Conservation (phyloP, 345 rosid species). For the Gossypium sturtianum region DNA sequence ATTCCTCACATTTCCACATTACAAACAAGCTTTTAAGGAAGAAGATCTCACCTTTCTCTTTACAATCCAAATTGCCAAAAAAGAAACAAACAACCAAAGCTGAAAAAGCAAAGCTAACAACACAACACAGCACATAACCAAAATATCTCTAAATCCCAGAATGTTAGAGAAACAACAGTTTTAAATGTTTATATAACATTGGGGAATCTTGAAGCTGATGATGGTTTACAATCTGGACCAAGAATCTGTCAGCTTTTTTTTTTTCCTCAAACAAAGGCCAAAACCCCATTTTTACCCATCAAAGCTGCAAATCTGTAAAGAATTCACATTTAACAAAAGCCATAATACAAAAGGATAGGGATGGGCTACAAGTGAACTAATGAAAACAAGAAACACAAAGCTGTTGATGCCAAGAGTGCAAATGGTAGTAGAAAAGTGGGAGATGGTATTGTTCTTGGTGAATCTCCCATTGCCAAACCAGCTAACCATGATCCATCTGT, state of each 20-base stretch:
- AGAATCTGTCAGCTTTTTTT: constrained; percentile 36
- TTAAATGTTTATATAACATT: constrained; percentile 1
- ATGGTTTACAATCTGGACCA: constrained; percentile 23
- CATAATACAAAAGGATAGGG: not conserved
- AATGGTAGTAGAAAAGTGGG: constrained; percentile 16
- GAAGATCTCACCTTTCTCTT: not conserved
- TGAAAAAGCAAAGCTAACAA: constrained; percentile 3
- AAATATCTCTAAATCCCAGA: not conserved
- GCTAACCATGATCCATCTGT: constrained; percentile 86
- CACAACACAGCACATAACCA: too few relatives aligned
- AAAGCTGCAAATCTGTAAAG: constrained; percentile 24
- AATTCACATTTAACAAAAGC: constrained; percentile 25
- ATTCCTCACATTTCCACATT: constrained; percentile 9
- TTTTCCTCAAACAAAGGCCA: constrained; percentile 8
- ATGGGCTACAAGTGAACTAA: constrained; percentile 26
- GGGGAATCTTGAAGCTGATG: constrained; percentile 18
- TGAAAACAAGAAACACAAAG: constrained; percentile 15
- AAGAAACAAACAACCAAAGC: not conserved
- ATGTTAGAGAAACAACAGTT: not conserved
- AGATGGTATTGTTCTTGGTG: constrained; percentile 28
- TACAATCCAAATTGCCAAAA: not conserved
- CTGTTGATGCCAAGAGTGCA: constrained; percentile 14
- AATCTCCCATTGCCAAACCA: constrained; percentile 85
- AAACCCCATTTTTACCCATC: constrained; percentile 8
- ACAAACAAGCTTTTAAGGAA: constrained; percentile 1